A percentile compares a stretch with the other conserved stretches of the same genome.
These are phyloP conservation scores for Pseudoneurospora amorphoporcata DNA, from an alignment of 495 filamentous ascomycete species.

Conservation along the genomic window DNA sequence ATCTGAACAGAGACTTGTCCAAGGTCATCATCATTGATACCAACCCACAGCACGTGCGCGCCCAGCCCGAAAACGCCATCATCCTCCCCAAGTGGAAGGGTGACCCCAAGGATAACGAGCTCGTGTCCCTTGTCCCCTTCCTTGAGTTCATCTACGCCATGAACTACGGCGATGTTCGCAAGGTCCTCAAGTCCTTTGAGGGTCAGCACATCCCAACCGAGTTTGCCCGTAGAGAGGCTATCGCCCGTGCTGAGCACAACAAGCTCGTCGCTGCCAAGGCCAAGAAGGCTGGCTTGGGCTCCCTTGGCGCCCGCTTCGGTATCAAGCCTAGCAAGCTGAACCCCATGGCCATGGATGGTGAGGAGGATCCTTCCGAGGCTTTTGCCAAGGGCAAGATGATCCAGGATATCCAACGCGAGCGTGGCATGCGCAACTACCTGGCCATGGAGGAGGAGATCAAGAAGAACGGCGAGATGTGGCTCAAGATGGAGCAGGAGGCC, in stretches of 20 bases:
- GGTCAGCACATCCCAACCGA: conserved; percentile 78
- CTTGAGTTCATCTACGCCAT: conserved; percentile 94
- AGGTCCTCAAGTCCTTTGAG: conserved; percentile 77
- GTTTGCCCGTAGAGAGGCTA: conserved; percentile 79
- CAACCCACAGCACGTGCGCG: conserved; percentile 61
- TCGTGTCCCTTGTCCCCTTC: conserved; percentile 86
- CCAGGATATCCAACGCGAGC: conserved; percentile 82
- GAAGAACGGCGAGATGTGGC: conserved; percentile 86
- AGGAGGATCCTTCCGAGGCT: conserved; percentile 58
- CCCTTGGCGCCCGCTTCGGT: conserved; percentile 60
- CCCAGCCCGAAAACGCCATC: conserved; percentile 90
- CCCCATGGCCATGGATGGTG: conserved; percentile 50
- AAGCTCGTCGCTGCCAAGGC: conserved; percentile 63
- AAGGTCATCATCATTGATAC: conserved; percentile 93
- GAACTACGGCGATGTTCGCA: conserved; percentile 73
- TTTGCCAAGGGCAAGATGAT: conserved; percentile 88
- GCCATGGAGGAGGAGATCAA: conserved; percentile 77
- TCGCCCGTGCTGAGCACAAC: conserved; percentile 68
- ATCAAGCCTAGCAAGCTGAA: conserved; percentile 52
- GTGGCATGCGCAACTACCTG: conserved; percentile 83
- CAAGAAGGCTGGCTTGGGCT: conserved; percentile 52
- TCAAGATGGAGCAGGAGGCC: conserved; percentile 78
- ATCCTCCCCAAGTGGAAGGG: conserved; percentile 85
- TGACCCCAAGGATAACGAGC: conserved; percentile 65
- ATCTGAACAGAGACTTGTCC: conserved; percentile 87